Conservation (phyloP, 495 filamentous ascomycete species). For the Corynascus novoguineensis region DNA sequence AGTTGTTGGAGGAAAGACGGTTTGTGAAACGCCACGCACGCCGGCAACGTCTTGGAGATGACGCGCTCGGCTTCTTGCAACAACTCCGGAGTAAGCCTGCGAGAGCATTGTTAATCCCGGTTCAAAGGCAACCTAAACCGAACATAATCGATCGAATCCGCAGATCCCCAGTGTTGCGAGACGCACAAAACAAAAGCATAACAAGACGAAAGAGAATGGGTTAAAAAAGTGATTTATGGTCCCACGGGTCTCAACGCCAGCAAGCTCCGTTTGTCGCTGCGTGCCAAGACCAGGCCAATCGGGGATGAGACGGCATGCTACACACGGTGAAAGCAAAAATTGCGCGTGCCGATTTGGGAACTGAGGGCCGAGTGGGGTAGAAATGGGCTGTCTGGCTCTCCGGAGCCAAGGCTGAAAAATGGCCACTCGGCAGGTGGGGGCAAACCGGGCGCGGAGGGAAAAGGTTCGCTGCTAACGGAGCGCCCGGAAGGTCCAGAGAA, state of each 20-base stretch:
- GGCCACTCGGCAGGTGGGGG: slow-evolving; percentile 23
- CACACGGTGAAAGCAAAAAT: slow-evolving; percentile 29
- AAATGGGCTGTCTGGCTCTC: slow-evolving; percentile 26
- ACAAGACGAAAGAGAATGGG: not conserved
- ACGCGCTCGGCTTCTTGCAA: slow-evolving; percentile 47
- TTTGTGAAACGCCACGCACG: slow-evolving; percentile 50
- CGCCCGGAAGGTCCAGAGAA: not conserved
- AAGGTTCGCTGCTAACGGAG: slow-evolving; percentile 14
- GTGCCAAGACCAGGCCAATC: slow-evolving; percentile 19
- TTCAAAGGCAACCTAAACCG: no score
- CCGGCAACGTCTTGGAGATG: slow-evolving; percentile 45
- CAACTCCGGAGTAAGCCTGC: slow-evolving; percentile 45
- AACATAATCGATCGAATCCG: no score
- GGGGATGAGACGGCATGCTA: slow-evolving; percentile 26
- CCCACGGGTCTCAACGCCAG: not conserved
- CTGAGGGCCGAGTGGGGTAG: slow-evolving; percentile 33
- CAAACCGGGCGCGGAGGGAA: slow-evolving; percentile 11
- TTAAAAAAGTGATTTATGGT: not conserved
- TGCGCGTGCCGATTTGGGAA: slow-evolving; percentile 26
- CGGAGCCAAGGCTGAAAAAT: slow-evolving; percentile 24
- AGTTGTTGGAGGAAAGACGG: slow-evolving; percentile 47
- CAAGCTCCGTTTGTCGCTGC: slow-evolving; percentile 20
- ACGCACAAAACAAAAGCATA: not conserved
- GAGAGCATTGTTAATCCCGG: slow-evolving; percentile 13
- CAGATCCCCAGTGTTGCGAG: no score